Base-by-base conservation (phyloP, 257 asterid species). In the Solanum chaucha region DNA sequence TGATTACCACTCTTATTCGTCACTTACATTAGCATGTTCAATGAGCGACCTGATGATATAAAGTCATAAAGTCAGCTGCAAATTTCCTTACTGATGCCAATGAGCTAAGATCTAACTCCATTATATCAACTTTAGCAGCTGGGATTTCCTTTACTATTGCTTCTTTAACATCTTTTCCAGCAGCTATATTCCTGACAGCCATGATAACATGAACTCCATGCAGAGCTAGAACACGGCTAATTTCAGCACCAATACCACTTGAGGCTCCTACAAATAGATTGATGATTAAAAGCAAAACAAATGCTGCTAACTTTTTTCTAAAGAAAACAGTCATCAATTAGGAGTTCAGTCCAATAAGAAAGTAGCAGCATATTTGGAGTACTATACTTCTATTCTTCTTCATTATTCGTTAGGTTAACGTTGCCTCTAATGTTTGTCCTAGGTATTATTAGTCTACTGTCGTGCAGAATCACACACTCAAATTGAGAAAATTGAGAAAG, bases 241-340 rank as follows among this genome's bases (percentile, higher is more conserved):
- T 95, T 89, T 96, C 99, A 26, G 95, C 68, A n/a, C 99, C 99
- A 64, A 96, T 95, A 41, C 99, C 98, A 72, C 98, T 94, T 12
- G 98, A 92, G 12, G 98, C 97, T 91, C 99, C 99, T 95, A 91
- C 85, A 88, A 77, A 58, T 83, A 28, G 30, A 32, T 10, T 5
- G 74, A 26, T 28, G 1, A 67, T 28, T 65, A 40, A 24, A 26
- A 87, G 84, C 64, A 74, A 83, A 67, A 34, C 13, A 71, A 70
- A 70, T 70, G n/a, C 40, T 70, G 41, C 40, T 65, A 61, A 10
- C n/a, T 48, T 32, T 30, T 10, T 78, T 26, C 15, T 14, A 67
- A 67, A 28, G 35, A 67, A 67, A 67, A 5, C 36, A 67, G 2
- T 26, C 71, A n/a, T 24, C 30, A 65, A 65, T 65, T 3, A 24